Percentiles rank a stretch among this genome's conserved stretches.
phyloP scores from a whole-genome alignment of 1,139 yeast species.

The Protomyces macrosporus region DNA sequence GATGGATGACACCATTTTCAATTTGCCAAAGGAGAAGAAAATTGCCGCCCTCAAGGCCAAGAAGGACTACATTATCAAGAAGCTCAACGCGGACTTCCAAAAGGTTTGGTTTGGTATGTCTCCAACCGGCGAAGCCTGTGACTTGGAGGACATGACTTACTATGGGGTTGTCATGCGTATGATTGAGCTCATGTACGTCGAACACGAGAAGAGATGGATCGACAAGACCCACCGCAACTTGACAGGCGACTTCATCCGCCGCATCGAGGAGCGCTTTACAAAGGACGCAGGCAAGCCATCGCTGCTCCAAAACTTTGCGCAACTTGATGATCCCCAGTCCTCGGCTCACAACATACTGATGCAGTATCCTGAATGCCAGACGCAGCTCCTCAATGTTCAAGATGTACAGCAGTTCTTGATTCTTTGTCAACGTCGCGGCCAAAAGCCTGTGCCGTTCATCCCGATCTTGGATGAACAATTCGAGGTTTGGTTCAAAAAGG shows the following conservation, averaged over 20 bases:
- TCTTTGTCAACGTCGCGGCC: conserved; percentile 74
- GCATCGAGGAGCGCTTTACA: conserved; percentile 95
- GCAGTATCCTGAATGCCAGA: conserved; percentile 65
- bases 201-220: conserved; percentile 79
- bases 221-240: conserved; percentile 81
- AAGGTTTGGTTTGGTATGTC: conserved; percentile 94
- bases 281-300: conserved; percentile 48
- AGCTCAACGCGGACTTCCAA: conserved; percentile 88
- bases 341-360: conserved; percentile 57
- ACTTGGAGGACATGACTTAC: conserved; percentile 92
- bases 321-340: conserved; percentile 61
- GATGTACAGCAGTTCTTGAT: conserved; percentile 89
- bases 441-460: conserved; percentile 96
- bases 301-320: conserved; percentile 64
- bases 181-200: conserved; percentile 82
- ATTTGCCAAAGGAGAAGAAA: conserved; percentile 83
- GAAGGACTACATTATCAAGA: conserved; percentile 77
- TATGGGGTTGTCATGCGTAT: conserved; percentile 82
- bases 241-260: conserved; percentile 78
- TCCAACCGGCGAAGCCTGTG: conserved; percentile 53
- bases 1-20: conserved; percentile 87
- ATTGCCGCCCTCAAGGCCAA: conserved; percentile 74
- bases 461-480: conserved; percentile 92
- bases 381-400: conserved; percentile 87
- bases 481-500: conserved; percentile 95